Conservation (phyloP, 768 basidiomycete genomes). For the Naganishia kalamii region DNA sequence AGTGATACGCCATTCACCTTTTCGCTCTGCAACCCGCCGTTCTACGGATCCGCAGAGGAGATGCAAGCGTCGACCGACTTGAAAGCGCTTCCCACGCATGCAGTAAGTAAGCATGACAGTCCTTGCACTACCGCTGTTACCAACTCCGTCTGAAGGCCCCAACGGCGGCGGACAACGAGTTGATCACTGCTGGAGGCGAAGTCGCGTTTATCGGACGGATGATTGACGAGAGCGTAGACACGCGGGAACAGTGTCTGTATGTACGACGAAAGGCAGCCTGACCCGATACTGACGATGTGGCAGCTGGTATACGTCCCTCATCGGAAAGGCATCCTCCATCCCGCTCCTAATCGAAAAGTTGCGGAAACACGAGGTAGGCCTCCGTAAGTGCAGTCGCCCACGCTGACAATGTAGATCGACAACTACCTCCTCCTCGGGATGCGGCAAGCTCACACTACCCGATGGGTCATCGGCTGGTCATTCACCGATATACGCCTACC, state of each 20-base stretch:
- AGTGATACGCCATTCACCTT: constrained; percentile 54
- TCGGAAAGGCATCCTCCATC: constrained; percentile 78
- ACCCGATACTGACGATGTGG: not conserved
- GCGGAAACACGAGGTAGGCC: constrained; percentile 49
- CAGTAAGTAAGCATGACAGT: constrained; percentile 49
- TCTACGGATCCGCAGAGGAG: constrained; percentile 73
- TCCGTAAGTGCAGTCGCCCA: not conserved
- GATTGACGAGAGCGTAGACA: constrained; percentile 62
- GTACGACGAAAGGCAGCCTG: constrained; percentile 19
- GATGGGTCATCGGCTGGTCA: constrained; percentile 94
- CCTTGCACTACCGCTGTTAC: not conserved
- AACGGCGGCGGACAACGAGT: constrained; percentile 77
- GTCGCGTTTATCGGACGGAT: constrained; percentile 67
- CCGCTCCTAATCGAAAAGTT: constrained; percentile 57
- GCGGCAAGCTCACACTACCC: constrained; percentile 74
- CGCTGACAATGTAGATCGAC: constrained; percentile 56
- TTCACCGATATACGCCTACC: constrained; percentile 60
- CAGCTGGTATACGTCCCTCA: constrained; percentile 82
- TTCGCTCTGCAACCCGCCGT: constrained; percentile 94
- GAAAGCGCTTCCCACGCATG: constrained; percentile 64
- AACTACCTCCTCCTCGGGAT: constrained; percentile 84
- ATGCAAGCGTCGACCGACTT: constrained; percentile 55
- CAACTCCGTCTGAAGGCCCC: constrained; percentile 50
- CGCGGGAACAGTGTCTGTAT: constrained; percentile 59
- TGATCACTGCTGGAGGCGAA: constrained; percentile 86